Evolutionary conservation across 345 rosid species (phyloP), one percentile per base, ranked within the genome.

Genomic region (Crucihimalaya himalaica): DNA sequence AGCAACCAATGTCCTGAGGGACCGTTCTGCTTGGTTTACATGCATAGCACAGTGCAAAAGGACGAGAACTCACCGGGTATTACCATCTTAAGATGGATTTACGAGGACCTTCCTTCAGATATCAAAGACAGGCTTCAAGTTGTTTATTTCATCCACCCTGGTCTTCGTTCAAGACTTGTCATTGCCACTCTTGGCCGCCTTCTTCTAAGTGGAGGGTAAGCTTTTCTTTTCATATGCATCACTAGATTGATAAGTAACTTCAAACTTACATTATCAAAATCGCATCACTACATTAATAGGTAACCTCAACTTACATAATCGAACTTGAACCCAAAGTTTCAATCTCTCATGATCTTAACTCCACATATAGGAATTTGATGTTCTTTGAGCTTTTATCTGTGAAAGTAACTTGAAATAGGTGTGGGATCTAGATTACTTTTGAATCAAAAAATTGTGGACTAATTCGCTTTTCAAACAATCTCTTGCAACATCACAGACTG

Each of bases 111-210:
- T 76, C 90, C 97, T 20, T 59, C 83, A 0, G 83, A 70, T n/a
- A 66, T 76, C 78, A 94, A 94, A 84, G 87, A 87, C 32, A 89
- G 97, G 77, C 92, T 94, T 73, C 96, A 84, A 74, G 66, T 82
- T 57, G 77, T 91, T 45, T 91, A 94, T 78, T 94, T 94, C 35
- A 50, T 95, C 59, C 97, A 91, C 76, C 97, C 97, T 29, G 97
- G 97, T 71, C 82, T 95, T 61, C 88, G 88, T 63, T 92, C 99
- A 12, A 85, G 97, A 81, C 89, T 92, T 23, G 79, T 82, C 28
- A 71, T 92, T 71, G 99, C 99, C 4, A 86, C 97, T 61, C 85
- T 92, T n/a, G 99, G 99, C 21, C 97, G 97, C 13, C 84, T 92
- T 65, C 84, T 95, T 82, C 70, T 92, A 50, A 92, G 89, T 76